These are phyloP conservation scores for Deakozyma indianensis DNA, from an alignment of 805 yeast species.

Conservation along the genomic window DNA sequence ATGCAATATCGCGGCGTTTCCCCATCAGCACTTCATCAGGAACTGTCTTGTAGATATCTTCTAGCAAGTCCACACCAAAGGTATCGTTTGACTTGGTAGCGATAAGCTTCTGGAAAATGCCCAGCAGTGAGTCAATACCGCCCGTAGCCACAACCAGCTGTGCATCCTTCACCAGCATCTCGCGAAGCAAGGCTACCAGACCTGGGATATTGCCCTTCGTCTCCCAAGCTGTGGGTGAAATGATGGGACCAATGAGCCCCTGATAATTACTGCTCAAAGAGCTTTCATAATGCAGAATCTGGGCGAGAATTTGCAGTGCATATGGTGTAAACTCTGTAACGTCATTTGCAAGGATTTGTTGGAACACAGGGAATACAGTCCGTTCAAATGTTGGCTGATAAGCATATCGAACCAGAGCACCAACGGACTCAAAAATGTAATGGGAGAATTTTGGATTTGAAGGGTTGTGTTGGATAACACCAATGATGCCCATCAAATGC, in stretches of 20 bases:
- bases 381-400: conserved; percentile 26
- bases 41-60: conserved; percentile 45
- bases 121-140: conserved; percentile 60
- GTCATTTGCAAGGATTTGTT: conserved; percentile 61
- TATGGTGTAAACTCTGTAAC: conserved; percentile 92
- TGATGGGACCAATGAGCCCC: conserved; percentile 60
- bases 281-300: conserved; percentile 38
- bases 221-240: conserved; percentile 92
- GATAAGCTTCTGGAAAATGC: conserved; percentile 90
- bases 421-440: conserved; percentile 78
- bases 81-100: conserved; percentile 71
- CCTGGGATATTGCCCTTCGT: conserved; percentile 88
- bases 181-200: conserved; percentile 60
- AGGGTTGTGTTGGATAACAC: conserved; percentile 70
- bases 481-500: conserved; percentile 57
- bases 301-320: conserved; percentile 80
- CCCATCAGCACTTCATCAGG: conserved; percentile 35
- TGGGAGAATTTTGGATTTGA: conserved; percentile 91
- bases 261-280: conserved; percentile 52
- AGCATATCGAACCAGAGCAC: conserved; percentile 44
- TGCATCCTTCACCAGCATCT: conserved; percentile 38
- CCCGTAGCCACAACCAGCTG: conserved; percentile 28
- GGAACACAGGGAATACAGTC: conserved; percentile 49
- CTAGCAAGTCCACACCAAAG: conserved; percentile 75
- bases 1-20: conserved; percentile 57